phyloP scores from a whole-genome alignment of 495 filamentous ascomycete species.

The Clohesyomyces aquaticus region DNA sequence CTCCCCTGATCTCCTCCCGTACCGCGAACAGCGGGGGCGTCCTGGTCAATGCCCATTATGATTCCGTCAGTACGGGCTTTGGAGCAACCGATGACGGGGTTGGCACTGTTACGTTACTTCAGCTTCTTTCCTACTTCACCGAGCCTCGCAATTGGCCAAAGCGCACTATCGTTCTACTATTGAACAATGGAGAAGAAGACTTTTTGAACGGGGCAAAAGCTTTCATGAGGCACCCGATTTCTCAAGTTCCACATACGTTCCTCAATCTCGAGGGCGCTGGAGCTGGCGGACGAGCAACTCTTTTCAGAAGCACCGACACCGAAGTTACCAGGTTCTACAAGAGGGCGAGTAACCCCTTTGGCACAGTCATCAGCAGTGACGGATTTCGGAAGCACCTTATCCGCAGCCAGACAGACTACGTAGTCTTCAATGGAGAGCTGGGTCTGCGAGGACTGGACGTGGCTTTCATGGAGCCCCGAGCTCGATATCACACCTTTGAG shows the following conservation, averaged over 20 bases:
- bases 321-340: conserved; percentile 83
- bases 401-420: conserved; percentile 85
- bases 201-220: conserved; percentile 86
- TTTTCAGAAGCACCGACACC: conserved; percentile 85
- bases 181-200: conserved; percentile 98
- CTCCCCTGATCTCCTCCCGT: conserved; percentile 45
- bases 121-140: conserved; percentile 88
- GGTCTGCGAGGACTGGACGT: conserved; percentile 90
- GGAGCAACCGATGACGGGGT: conserved; percentile 95
- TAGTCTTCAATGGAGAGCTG: conserved; percentile 76
- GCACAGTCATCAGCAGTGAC: conserved; percentile 77
- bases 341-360: conserved; percentile 74
- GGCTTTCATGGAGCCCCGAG: conserved; percentile 84
- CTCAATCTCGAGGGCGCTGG: conserved; percentile 95
- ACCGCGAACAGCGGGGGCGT: conserved; percentile 71
- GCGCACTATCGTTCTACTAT: conserved; percentile 77
- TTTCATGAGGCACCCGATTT: conserved; percentile 81
- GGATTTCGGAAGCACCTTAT: conserved; percentile 80
- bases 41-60: conserved; percentile 93
- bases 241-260: conserved; percentile 77
- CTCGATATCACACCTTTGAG: conserved; percentile 88
- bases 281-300: conserved; percentile 82
- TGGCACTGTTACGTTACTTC: conserved; percentile 81
- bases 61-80: conserved; percentile 87
- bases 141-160: conserved; percentile 73